A percentile compares a stretch with the other conserved stretches of the same genome.
Conservation (phyloP, 352 stramenopile species). For the Phytophthora crassamura region DNA sequence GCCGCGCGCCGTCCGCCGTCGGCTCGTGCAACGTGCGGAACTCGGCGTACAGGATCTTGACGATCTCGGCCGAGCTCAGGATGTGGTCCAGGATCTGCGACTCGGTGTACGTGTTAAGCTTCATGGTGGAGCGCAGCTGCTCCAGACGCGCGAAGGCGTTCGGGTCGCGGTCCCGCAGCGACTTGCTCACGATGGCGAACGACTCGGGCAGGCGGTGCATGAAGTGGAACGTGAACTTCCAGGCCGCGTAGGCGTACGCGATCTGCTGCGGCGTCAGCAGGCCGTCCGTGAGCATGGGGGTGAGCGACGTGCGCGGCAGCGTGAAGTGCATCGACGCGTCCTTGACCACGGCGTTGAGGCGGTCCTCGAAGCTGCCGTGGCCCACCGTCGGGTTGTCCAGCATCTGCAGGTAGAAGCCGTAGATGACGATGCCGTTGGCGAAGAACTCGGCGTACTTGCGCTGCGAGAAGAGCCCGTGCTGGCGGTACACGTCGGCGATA, state of each 20-base stretch:
- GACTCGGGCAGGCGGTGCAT: conserved; percentile 86
- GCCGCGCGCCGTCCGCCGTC: conserved; percentile 35
- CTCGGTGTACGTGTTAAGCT: conserved; percentile 89
- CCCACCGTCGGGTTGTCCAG: conserved; percentile 62
- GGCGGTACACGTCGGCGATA: conserved; percentile 87
- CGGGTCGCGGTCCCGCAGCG: conserved; percentile 76
- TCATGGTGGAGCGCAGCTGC: conserved; percentile 83
- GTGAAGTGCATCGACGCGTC: conserved; percentile 88
- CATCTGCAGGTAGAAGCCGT: conserved; percentile 86
- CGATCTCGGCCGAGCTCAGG: conserved; percentile 65
- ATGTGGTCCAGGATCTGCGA: conserved; percentile 90
- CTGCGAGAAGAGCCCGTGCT: conserved; percentile 83
- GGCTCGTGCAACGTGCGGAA: conserved; percentile 78
- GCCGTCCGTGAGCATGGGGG: conserved; percentile 81
- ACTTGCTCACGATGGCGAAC: conserved; percentile 81
- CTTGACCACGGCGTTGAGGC: conserved; percentile 65
- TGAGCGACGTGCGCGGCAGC: conserved; percentile 83
- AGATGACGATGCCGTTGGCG: conserved; percentile 86
- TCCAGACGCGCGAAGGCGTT: conserved; percentile 80
- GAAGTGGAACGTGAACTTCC: conserved; percentile 91
- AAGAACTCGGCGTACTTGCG: conserved; percentile 90
- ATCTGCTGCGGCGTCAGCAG: conserved; percentile 81
- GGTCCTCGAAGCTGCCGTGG: conserved; percentile 69
- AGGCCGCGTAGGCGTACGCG: conserved; percentile 85
- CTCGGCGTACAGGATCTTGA: conserved; percentile 84